These are phyloP conservation scores for Lagenidium giganteum DNA, from an alignment of 352 stramenopile genomes.

Conservation along the genomic window DNA sequence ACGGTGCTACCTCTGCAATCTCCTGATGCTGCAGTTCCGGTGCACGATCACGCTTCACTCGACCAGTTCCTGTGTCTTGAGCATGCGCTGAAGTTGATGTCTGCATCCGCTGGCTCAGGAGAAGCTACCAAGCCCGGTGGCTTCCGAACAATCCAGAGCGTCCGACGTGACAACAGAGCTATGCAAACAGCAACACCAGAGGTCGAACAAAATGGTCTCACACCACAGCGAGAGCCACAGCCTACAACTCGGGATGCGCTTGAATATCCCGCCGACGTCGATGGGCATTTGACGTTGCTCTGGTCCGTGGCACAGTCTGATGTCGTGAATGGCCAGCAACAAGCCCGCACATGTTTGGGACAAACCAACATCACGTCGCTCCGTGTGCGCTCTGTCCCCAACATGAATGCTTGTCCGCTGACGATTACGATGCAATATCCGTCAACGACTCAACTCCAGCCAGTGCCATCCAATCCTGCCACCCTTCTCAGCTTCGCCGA, in stretches of 20 bases:
- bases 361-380: slow-evolving; percentile 63
- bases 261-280: slow-evolving; percentile 35
- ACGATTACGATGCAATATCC: slow-evolving; percentile 67
- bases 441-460: slow-evolving; percentile 26
- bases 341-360: no score
- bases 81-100: slow-evolving; percentile 43
- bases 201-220: no score
- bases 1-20: no score
- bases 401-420: slow-evolving; percentile 49
- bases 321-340: no score
- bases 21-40: no score
- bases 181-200: slow-evolving; percentile 28
- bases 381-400: slow-evolving; percentile 41
- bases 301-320: slow-evolving; percentile 55
- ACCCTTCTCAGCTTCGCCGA: slow-evolving; percentile 39
- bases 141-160: slow-evolving; percentile 83
- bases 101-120: neutral
- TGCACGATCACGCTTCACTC: slow-evolving; percentile 25
- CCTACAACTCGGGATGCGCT: slow-evolving; percentile 57
- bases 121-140: slow-evolving; percentile 42
- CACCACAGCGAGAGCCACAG: slow-evolving; percentile 34
- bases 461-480: slow-evolving; percentile 1
- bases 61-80: slow-evolving; percentile 76
- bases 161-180: slow-evolving; percentile 81
- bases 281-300: slow-evolving; percentile 62